Conservation (phyloP, 352 stramenopile species). For the Pythium rhizo-oryzae region DNA sequence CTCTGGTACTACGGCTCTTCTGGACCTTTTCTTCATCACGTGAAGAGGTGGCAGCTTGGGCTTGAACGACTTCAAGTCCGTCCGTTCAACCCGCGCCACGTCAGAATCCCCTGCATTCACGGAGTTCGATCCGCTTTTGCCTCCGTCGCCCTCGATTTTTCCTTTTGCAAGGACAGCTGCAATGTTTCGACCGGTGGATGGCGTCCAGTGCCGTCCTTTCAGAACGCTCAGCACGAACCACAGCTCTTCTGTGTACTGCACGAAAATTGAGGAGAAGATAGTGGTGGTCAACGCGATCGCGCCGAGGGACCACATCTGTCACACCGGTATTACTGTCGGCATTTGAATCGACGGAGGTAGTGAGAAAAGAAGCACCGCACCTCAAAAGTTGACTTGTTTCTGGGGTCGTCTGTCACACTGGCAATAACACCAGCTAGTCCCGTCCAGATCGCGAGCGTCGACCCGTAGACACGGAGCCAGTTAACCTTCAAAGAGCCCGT, state of each 20-base stretch:
- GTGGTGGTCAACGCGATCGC: constrained; percentile 48
- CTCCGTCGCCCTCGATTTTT: neutral
- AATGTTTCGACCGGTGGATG: neutral
- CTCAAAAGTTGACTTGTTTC: constrained; percentile 44
- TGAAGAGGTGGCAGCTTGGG: constrained; percentile 21
- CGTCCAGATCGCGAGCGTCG: constrained; percentile 46
- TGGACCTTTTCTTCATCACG: constrained; percentile 21
- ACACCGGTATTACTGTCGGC: neutral
- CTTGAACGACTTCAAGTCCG: constrained; percentile 1
- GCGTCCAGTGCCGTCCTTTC: constrained; percentile 7
- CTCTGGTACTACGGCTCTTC: neutral
- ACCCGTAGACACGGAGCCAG: constrained; percentile 46
- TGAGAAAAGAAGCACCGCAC: constrained; percentile 24
- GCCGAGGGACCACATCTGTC: constrained; percentile 58
- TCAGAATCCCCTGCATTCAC: neutral
- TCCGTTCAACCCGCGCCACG: neutral
- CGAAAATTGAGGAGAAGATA: constrained; percentile 40
- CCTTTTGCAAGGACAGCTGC: neutral
- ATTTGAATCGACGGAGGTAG: neutral
- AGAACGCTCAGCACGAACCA: constrained; percentile 41
- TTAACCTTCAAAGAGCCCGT: constrained; percentile 44
- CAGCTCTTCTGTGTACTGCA: constrained; percentile 58
- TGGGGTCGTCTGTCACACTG: constrained; percentile 48
- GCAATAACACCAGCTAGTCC: constrained; percentile 38
- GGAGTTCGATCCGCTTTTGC: too few relatives aligned